Evolutionary conservation across 1,284 basidiomycete species (phyloP).

Genomic region (Ceratobasidium sp.): DNA sequence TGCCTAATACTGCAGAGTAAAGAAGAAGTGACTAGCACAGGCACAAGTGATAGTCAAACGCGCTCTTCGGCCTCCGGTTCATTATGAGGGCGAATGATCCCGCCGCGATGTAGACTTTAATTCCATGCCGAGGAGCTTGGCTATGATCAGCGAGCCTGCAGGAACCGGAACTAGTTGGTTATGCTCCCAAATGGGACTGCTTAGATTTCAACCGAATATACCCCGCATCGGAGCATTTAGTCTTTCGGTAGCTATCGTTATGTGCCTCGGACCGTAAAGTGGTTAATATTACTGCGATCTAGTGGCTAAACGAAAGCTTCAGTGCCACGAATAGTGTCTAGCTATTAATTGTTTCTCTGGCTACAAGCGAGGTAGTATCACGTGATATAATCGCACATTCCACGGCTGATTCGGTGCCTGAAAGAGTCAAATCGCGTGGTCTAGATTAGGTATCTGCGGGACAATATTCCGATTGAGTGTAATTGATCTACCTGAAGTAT

Average conservation of each 20-base stretch:
- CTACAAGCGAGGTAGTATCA: not conserved
- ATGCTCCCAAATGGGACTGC: conserved; percentile 52
- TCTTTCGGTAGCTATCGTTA: no score
- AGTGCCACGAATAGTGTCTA: no score
- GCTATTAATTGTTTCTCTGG: not conserved
- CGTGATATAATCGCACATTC: not conserved
- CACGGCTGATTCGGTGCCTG: no score
- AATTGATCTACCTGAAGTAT: not conserved
- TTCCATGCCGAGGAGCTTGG: conserved; percentile 78
- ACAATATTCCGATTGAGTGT: not conserved
- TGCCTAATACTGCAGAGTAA: no score
- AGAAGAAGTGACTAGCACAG: no score
- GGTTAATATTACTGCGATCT: no score
- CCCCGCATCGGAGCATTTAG: no score
- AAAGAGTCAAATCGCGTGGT: no score
- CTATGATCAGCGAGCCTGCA: conserved; percentile 66
- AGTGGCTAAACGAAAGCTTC: no score
- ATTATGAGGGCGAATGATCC: conserved; percentile 95
- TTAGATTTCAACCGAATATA: conserved; percentile 1
- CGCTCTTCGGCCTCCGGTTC: conserved; percentile 67
- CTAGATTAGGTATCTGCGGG: not conserved
- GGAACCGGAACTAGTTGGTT: conserved; percentile 45
- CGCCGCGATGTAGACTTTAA: conserved; percentile 87
- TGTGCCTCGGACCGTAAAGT: no score
- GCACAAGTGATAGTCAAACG: no score